A percentile compares a stretch with the other conserved stretches of the same genome.
Evolutionary conservation across 805 yeast species (phyloP).

Genomic region (Zygoascus flipseniorum): DNA sequence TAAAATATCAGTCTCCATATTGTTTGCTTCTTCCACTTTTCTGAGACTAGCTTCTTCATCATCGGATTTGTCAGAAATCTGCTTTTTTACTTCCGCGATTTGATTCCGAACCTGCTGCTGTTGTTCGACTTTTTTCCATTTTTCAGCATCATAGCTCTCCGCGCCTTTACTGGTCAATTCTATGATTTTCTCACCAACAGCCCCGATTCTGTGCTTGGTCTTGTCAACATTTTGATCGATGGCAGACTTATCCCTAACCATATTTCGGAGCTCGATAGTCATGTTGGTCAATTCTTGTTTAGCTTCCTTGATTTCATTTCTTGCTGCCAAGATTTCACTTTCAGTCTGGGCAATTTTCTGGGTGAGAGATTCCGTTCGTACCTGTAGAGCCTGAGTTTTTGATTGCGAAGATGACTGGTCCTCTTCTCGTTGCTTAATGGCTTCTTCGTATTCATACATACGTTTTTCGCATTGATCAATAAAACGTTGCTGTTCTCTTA

Average conservation of each 20-base stretch:
- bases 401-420: neutral
- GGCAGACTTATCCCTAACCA: neutral
- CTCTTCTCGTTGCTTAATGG: neutral
- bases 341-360: neutral
- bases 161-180: constrained; percentile 1
- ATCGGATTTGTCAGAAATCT: neutral
- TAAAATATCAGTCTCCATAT: neutral
- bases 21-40: neutral
- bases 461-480: neutral
- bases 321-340: neutral
- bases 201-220: neutral
- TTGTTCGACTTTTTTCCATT: neutral
- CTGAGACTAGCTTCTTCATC: neutral
- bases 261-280: neutral
- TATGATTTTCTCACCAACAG: neutral
- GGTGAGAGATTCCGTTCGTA: neutral
- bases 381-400: neutral
- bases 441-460: neutral
- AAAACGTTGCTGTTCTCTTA: neutral
- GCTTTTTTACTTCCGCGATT: neutral
- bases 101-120: neutral
- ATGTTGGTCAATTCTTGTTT: neutral
- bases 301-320: neutral
- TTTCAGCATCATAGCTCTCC: neutral
- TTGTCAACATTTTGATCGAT: constrained; percentile 1